phyloP scores from a whole-genome alignment of 148 eudicot species.

The Heliosperma pusillum region DNA sequence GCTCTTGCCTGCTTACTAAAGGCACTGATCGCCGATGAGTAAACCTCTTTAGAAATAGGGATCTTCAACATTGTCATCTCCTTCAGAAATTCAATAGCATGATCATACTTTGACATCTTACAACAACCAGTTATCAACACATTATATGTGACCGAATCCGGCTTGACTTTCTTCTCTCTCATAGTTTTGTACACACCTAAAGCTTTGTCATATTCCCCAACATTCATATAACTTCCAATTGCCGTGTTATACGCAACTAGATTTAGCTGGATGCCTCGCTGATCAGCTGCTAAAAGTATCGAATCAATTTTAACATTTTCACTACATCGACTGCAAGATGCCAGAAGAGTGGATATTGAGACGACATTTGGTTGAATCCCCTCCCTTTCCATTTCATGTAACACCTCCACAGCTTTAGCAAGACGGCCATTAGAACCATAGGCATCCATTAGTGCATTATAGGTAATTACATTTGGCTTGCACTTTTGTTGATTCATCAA shows the following conservation, averaged over 20 bases:
- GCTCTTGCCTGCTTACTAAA: constrained; percentile 82
- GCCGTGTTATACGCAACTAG: constrained; percentile 80
- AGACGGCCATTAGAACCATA: constrained; percentile 77
- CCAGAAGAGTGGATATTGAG: constrained; percentile 75
- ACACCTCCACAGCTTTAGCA: constrained; percentile 71
- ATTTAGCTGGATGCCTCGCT: constrained; percentile 64
- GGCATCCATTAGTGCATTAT: constrained; percentile 93
- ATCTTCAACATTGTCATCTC: constrained; percentile 61
- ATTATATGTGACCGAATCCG: constrained; percentile 78
- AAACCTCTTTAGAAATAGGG: constrained; percentile 75
- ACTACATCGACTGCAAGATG: constrained; percentile 85
- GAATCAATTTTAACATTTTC: constrained; percentile 78
- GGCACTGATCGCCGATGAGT: constrained; percentile 81
- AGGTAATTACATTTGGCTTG: constrained; percentile 84
- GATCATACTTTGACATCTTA: constrained; percentile 76
- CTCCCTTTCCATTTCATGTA: constrained; percentile 78
- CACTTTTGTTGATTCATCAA: constrained; percentile 53
- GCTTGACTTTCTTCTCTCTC: constrained; percentile 64
- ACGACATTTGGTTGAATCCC: constrained; percentile 84
- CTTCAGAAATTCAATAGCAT: constrained; percentile 62
- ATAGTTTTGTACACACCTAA: constrained; percentile 49
- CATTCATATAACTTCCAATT: constrained; percentile 85
- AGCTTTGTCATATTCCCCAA: constrained; percentile 82
- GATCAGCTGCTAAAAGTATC: constrained; percentile 73
- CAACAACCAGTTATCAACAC: constrained; percentile 79